A percentile compares a stretch with the other conserved stretches of the same genome.
These are phyloP conservation scores for Phaffomyces antillensis DNA, from an alignment of 805 yeast genomes.

Conservation along the genomic window DNA sequence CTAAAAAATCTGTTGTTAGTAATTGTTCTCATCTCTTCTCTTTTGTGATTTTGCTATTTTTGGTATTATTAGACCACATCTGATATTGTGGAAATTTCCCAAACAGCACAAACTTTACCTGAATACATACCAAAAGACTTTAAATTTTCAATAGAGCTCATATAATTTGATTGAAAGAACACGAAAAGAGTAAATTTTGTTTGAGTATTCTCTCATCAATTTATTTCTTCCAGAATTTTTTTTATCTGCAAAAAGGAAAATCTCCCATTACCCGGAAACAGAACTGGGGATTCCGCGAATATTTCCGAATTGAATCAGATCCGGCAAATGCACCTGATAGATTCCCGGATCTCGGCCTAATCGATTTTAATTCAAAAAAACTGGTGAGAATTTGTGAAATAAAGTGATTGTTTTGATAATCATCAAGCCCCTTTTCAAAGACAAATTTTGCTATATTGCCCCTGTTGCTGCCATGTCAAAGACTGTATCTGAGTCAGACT, in stretches of 20 bases:
- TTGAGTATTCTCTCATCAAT: neutral
- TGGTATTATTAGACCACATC: too few species aligned
- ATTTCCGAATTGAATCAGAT: neutral
- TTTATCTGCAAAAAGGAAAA: neutral
- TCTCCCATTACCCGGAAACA: neutral
- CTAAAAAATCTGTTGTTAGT: conserved; percentile 27
- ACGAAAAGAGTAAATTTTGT: neutral
- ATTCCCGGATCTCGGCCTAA: neutral
- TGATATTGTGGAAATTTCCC: too few species aligned
- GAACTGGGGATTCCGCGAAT: neutral
- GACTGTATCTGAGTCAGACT: conserved; percentile 29
- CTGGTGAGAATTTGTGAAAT: neutral
- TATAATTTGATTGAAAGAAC: conserved; percentile 22
- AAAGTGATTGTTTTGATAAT: too few species aligned
- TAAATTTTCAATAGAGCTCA: conserved; percentile 90
- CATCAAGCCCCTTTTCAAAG: neutral
- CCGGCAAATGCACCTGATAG: neutral
- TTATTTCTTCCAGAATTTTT: neutral
- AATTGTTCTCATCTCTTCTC: neutral
- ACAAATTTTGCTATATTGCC: too few species aligned
- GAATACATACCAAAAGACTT: conserved; percentile 58
- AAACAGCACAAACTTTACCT: neutral
- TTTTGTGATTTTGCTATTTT: too few species aligned
- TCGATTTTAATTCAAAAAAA: neutral
- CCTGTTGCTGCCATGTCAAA: conserved; percentile 15